Evolutionary conservation across 2,329 filamentous ascomycete species (phyloP).

Genomic region (Albophoma yamanashiensis): DNA sequence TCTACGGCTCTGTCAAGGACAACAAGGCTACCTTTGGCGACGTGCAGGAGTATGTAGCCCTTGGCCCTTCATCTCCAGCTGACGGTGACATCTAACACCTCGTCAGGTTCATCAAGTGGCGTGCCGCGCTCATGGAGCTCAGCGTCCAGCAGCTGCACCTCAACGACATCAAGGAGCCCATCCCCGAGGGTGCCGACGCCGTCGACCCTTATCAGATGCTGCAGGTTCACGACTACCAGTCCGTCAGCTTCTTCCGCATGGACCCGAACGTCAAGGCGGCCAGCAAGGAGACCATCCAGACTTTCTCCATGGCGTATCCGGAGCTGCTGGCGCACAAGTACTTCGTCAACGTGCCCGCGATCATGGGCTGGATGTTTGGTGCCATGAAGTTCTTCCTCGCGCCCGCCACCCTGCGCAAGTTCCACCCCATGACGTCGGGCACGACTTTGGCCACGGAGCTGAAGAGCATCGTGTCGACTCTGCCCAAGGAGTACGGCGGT

Average conservation of each 20-base stretch:
- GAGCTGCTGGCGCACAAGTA: conserved; percentile 81
- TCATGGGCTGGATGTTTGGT: conserved; percentile 82
- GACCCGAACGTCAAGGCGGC: conserved; percentile 67
- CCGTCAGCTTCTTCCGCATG: conserved; percentile 76
- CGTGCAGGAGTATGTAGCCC: conserved; percentile 55
- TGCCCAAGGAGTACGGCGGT: conserved; percentile 75
- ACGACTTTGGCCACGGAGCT: conserved; percentile 53
- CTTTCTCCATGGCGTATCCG: conserved; percentile 75
- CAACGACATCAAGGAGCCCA: conserved; percentile 53
- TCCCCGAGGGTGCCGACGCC: conserved; percentile 60
- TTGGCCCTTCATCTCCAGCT: not conserved
- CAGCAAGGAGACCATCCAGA: conserved; percentile 68
- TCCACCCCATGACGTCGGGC: conserved; percentile 69
- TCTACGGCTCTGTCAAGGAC: conserved; percentile 81
- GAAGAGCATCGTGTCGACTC: conserved; percentile 44
- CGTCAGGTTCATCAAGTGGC: conserved; percentile 75
- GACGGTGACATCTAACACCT: not conserved
- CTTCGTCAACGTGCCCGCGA: conserved; percentile 83
- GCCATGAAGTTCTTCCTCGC: conserved; percentile 68
- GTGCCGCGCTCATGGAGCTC: conserved; percentile 82
- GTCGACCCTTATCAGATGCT: conserved; percentile 82
- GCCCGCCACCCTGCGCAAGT: conserved; percentile 65
- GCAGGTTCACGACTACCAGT: conserved; percentile 89
- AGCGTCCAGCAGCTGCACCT: conserved; percentile 67
- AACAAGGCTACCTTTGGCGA: conserved; percentile 77